Percentiles rank a stretch among this genome's conserved stretches.
phyloP scores from a whole-genome alignment of 2,329 filamentous ascomycete genomes.

The Sporothrix protearum region DNA sequence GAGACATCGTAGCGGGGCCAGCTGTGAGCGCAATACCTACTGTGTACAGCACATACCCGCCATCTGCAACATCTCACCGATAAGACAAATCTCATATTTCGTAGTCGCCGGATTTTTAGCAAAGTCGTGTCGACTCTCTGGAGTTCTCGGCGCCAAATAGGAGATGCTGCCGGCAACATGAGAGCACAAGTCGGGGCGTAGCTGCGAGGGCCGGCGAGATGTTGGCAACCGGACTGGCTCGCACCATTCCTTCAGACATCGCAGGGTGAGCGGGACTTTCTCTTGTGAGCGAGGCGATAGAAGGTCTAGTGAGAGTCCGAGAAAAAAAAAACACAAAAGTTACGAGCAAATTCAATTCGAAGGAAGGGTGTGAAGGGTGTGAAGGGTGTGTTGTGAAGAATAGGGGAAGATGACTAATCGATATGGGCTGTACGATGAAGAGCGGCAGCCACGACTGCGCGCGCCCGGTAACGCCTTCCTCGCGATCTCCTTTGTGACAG shows the following conservation, averaged over 20 bases:
- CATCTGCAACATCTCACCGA: slow-evolving; percentile 1
- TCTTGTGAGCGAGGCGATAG: neutral
- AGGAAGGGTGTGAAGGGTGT: neutral
- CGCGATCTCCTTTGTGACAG: neutral
- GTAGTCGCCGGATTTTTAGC: neutral
- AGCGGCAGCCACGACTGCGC: neutral
- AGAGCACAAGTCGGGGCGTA: neutral
- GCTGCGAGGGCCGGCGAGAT: neutral
- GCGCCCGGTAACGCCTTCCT: neutral
- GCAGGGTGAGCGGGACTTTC: neutral
- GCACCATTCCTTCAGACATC: neutral
- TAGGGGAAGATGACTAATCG: neutral
- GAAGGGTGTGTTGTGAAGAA: neutral
- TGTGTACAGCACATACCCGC: neutral
- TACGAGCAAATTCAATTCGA: neutral
- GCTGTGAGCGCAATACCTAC: neutral
- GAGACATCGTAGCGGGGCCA: neutral
- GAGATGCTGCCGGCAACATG: neutral
- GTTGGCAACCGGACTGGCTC: neutral
- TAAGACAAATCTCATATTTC: neutral
- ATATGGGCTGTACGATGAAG: neutral
- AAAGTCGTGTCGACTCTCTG: neutral
- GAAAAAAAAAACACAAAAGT: neutral
- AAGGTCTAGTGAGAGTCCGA: neutral
- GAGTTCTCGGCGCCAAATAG: neutral